A percentile compares a stretch with the other conserved stretches of the same genome.
Evolutionary conservation across 2,329 filamentous ascomycete species (phyloP).

Genomic region (Truncatella angustata): DNA sequence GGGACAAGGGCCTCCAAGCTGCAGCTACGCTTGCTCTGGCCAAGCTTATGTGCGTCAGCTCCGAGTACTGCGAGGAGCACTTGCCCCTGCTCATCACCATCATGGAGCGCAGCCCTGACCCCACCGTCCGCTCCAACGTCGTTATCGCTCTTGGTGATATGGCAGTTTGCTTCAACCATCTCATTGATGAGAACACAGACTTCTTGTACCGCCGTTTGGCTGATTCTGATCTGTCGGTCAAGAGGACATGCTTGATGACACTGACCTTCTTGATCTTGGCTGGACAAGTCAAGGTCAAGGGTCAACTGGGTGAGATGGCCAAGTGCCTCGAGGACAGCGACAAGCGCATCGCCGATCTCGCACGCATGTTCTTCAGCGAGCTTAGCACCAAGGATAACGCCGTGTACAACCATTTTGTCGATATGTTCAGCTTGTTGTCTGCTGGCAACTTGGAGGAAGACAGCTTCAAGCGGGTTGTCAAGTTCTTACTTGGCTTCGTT

Average conservation of each 20-base stretch:
- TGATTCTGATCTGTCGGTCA: conserved; percentile 84
- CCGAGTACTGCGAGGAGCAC: conserved; percentile 93
- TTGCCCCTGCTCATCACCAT: conserved; percentile 94
- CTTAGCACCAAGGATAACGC: conserved; percentile 97
- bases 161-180: conserved; percentile 99
- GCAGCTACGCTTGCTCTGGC: conserved; percentile 92
- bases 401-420: conserved; percentile 98
- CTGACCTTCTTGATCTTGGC: conserved; percentile 95
- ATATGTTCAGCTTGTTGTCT: conserved; percentile 94
- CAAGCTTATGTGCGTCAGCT: conserved; percentile 97
- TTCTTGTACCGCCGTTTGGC: conserved; percentile 93
- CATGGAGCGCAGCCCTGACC: conserved; percentile 89
- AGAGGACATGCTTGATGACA: conserved; percentile 97
- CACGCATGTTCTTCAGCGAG: conserved; percentile 98
- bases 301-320: conserved; percentile 97
- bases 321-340: conserved; percentile 98
- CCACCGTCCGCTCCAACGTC: conserved; percentile 91
- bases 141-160: conserved; percentile 97
- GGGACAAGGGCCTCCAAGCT: conserved; percentile 85
- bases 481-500: conserved; percentile 92
- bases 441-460: conserved; percentile 85
- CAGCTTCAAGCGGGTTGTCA: conserved; percentile 79
- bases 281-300: conserved; percentile 98
- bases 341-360: conserved; percentile 87
- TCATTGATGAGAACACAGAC: conserved; percentile 98